Percentiles rank a stretch among this genome's conserved stretches.
Conservation (phyloP, 2,329 filamentous ascomycete species). For the Penicillium sclerotigenum region DNA sequence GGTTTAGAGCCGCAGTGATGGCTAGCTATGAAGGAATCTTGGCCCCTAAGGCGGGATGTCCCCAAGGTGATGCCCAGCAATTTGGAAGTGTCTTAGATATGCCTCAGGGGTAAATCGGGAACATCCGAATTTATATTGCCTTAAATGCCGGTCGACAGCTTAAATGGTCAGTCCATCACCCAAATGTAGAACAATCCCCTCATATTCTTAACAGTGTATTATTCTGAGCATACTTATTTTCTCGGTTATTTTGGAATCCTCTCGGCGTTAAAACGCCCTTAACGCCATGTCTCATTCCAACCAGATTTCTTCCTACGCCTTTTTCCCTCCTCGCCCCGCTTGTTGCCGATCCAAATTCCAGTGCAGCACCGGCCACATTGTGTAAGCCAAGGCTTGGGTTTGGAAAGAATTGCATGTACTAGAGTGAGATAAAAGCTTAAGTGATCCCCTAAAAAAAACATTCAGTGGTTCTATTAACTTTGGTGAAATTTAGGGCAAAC, state of each 20-base stretch:
- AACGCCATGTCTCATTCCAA: neutral
- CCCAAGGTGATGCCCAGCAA: neutral
- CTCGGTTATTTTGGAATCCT: neutral
- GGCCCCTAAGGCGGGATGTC: neutral
- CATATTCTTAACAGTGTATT: no score
- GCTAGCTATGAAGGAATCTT: conserved; percentile 6
- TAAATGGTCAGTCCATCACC: neutral
- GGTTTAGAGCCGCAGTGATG: conserved; percentile 14
- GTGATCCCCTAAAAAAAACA: neutral
- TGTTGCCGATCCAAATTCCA: neutral
- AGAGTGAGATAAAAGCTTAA: neutral
- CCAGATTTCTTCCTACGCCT: neutral
- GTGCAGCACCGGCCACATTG: neutral
- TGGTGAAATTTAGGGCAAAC: neutral
- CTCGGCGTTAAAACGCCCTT: neutral
- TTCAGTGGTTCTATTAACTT: neutral
- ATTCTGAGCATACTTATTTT: no score
- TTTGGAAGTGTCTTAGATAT: neutral
- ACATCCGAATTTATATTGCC: neutral
- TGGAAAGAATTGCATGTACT: neutral
- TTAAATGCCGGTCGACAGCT: neutral
- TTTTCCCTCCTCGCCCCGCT: neutral
- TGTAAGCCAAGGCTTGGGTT: neutral
- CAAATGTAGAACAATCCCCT: neutral
- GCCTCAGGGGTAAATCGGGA: conserved; percentile 1